Evolutionary conservation across 2,329 filamentous ascomycete genomes (phyloP).

Genomic region (Aspergillus versicolor): DNA sequence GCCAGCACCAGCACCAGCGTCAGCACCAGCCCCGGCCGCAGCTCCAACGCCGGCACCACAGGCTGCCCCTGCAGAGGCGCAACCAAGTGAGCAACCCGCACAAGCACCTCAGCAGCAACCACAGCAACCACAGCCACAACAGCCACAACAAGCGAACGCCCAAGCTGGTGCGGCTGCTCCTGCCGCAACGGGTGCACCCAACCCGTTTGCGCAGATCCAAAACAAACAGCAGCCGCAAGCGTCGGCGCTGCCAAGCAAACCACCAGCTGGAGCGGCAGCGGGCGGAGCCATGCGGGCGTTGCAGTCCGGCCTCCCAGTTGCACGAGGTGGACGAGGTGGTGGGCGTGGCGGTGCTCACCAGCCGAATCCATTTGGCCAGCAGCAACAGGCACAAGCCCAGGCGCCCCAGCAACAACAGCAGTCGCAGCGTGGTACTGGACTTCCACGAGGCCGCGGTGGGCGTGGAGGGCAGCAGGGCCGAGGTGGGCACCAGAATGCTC

Average conservation of each 20-base stretch:
- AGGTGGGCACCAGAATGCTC: constrained; percentile 43
- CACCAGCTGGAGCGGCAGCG: constrained; percentile 34
- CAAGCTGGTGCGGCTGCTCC: constrained; percentile 16
- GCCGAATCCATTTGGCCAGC: constrained; percentile 31
- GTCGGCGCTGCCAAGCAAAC: constrained; percentile 32
- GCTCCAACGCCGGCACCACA: neutral
- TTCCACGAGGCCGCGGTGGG: constrained; percentile 48
- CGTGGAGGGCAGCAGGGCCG: constrained; percentile 33
- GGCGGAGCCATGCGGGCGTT: constrained; percentile 43
- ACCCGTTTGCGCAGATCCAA: constrained; percentile 30
- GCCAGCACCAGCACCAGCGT: neutral
- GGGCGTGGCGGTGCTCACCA: constrained; percentile 37
- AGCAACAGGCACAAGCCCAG: constrained; percentile 29
- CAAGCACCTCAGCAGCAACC: constrained; percentile 16
- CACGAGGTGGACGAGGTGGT: constrained; percentile 42
- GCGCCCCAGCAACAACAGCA: constrained; percentile 28
- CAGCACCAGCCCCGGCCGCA: constrained; percentile 9
- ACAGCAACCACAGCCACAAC: constrained; percentile 13
- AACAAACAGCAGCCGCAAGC: constrained; percentile 21
- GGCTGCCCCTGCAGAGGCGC: constrained; percentile 9
- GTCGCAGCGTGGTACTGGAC: constrained; percentile 38
- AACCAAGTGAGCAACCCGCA: constrained; percentile 17
- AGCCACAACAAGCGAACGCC: constrained; percentile 21
- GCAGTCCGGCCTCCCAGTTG: constrained; percentile 47
- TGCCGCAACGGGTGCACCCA: constrained; percentile 16